phyloP scores from a whole-genome alignment of 2,329 filamentous ascomycete species.

The Fonsecaea monophora region DNA sequence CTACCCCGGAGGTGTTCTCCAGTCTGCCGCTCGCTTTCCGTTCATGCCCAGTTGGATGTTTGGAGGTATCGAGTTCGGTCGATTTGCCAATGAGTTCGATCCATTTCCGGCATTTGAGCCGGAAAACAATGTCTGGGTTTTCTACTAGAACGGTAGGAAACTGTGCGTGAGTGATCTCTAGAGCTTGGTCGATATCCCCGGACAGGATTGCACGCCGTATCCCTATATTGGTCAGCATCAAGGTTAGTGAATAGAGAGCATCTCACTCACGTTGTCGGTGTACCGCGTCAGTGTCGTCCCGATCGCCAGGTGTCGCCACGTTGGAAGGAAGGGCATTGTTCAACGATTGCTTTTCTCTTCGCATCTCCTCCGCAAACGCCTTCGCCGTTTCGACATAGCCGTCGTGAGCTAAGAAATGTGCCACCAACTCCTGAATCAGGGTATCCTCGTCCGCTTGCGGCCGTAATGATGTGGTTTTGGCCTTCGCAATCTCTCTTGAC shows the following conservation, averaged over 20 bases:
- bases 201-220: conserved; percentile 87
- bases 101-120: conserved; percentile 86
- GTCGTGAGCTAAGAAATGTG: conserved; percentile 92
- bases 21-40: conserved; percentile 48
- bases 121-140: conserved; percentile 86
- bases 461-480: conserved; percentile 66
- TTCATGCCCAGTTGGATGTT: conserved; percentile 48
- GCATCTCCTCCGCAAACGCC: conserved; percentile 84
- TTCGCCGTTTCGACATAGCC: conserved; percentile 93
- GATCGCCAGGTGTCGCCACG: conserved; percentile 61
- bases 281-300: conserved; percentile 82
- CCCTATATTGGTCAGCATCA: conserved; percentile 57
- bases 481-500: conserved; percentile 65
- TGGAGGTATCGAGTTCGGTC: conserved; percentile 66
- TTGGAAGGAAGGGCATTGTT: conserved; percentile 62
- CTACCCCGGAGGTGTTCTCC: conserved; percentile 42
- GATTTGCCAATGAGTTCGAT: conserved; percentile 88
- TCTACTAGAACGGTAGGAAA: conserved; percentile 82
- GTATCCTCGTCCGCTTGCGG: conserved; percentile 68
- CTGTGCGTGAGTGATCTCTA: conserved; percentile 78
- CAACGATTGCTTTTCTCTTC: conserved; percentile 73
- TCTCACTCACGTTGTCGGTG: conserved; percentile 78
- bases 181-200: conserved; percentile 87
- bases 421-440: conserved; percentile 80
- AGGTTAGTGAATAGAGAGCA: conserved; percentile 3